Percentiles rank a stretch among this genome's conserved stretches.
phyloP scores from a whole-genome alignment of 495 filamentous ascomycete genomes.

The Parathielavia hyrcaniae region DNA sequence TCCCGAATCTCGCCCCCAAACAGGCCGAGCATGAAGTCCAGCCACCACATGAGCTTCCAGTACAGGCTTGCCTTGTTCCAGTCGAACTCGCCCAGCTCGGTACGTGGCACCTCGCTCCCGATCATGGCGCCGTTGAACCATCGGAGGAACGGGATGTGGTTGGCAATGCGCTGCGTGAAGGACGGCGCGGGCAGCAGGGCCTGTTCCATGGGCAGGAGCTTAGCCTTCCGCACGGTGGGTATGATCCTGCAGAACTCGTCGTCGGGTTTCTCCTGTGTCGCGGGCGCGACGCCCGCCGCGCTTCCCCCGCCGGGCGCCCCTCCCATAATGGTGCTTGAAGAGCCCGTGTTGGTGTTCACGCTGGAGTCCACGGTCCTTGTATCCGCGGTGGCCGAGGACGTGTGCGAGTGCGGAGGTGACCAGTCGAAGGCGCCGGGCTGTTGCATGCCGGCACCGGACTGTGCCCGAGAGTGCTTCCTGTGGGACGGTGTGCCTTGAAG shows the following conservation, averaged over 20 bases:
- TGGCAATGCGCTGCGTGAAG: constrained; percentile 53
- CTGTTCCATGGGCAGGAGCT: constrained; percentile 51
- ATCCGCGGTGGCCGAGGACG: constrained; percentile 41
- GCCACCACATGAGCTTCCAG: constrained; percentile 57
- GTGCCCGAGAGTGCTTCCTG: constrained; percentile 12
- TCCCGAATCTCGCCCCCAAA: constrained; percentile 46
- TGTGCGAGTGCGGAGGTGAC: constrained; percentile 34
- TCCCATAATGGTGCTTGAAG: constrained; percentile 55
- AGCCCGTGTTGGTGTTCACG: constrained; percentile 41
- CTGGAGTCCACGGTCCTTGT: constrained; percentile 38
- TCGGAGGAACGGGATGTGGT: constrained; percentile 56
- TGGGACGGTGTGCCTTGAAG: background rate
- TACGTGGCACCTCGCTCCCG: constrained; percentile 67
- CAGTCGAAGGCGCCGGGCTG: constrained; percentile 26
- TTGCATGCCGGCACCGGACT: constrained; percentile 7
- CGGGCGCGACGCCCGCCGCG: constrained; percentile 4
- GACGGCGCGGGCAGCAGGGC: constrained; percentile 60
- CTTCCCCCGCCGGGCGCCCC: constrained; percentile 6
- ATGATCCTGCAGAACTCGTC: constrained; percentile 38
- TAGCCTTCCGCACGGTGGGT: constrained; percentile 44
- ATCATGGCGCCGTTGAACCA: constrained; percentile 77
- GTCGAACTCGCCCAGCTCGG: constrained; percentile 76
- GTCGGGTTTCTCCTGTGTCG: constrained; percentile 6
- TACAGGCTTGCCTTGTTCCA: constrained; percentile 66
- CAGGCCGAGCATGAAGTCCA: constrained; percentile 44